Conservation (phyloP, 306 rosid genomes). For the Fragaria iinumae region DNA sequence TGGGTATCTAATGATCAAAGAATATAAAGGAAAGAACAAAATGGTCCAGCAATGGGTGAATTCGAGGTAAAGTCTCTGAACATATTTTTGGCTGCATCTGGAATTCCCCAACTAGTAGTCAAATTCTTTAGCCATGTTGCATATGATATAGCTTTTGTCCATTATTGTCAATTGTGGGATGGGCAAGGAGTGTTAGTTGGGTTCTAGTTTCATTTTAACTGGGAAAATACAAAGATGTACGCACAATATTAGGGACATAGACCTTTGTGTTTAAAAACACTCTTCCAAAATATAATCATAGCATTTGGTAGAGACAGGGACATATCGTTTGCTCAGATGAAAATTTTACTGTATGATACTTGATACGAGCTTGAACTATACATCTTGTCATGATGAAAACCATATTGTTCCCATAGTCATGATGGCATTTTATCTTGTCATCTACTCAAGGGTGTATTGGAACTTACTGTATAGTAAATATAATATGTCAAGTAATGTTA, state of each 20-base stretch:
- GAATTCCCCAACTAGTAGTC: neutral
- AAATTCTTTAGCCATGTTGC: neutral
- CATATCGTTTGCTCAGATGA: neutral
- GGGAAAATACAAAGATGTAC: neutral
- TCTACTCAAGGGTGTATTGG: neutral
- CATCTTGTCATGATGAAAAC: neutral
- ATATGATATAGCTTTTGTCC: neutral
- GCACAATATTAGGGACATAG: neutral
- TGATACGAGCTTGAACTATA: neutral
- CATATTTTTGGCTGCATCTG: neutral
- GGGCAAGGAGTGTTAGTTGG: neutral
- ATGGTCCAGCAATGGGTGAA: neutral
- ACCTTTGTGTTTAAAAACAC: neutral
- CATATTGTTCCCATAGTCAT: neutral
- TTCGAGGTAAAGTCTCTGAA: neutral
- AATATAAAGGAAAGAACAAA: neutral
- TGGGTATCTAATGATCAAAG: neutral
- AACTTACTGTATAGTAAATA: neutral
- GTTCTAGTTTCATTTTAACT: constrained; percentile 1
- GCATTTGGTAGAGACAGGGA: neutral
- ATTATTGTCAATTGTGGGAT: neutral
- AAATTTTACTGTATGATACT: neutral
- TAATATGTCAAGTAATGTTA: neutral
- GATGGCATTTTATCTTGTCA: neutral
- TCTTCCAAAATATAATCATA: constrained; percentile 7